Conservation (phyloP, 306 rosid genomes). For the Quercus parvula region DNA sequence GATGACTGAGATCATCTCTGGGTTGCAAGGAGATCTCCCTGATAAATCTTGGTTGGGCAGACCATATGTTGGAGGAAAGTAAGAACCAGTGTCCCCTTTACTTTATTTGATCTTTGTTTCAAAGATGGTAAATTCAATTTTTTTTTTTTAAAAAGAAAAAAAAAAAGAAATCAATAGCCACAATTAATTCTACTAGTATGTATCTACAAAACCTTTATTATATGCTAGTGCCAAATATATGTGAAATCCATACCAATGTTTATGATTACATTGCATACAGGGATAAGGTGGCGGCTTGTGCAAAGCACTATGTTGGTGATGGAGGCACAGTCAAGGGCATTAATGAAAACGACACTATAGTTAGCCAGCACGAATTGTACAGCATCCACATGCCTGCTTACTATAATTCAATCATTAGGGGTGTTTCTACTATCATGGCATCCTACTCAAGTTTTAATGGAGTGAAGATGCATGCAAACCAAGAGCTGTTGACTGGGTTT, state of each 20-base stretch:
- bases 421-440: slow-evolving; percentile 8
- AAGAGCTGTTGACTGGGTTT: neutral
- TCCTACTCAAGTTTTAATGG: slow-evolving; percentile 12
- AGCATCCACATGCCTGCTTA: slow-evolving; percentile 13
- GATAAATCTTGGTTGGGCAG: neutral
- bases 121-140: neutral
- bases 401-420: neutral
- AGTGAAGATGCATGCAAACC: slow-evolving; percentile 12
- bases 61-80: neutral
- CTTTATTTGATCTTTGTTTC: neutral
- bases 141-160: too few species aligned
- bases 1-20: slow-evolving; percentile 8
- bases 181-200: too few species aligned
- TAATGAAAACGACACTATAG: slow-evolving; percentile 4
- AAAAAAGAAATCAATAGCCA: too few species aligned
- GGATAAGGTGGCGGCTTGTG: neutral
- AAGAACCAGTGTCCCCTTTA: neutral
- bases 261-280: neutral
- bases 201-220: too few species aligned
- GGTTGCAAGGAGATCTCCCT: slow-evolving; percentile 6
- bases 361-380: neutral
- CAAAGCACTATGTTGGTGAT: slow-evolving; percentile 17
- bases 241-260: neutral
- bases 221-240: neutral
- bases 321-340: slow-evolving; percentile 6